Percentiles rank a stretch among this genome's conserved stretches.
Conservation (phyloP, 768 basidiomycete species). For the Collybia sordida region DNA sequence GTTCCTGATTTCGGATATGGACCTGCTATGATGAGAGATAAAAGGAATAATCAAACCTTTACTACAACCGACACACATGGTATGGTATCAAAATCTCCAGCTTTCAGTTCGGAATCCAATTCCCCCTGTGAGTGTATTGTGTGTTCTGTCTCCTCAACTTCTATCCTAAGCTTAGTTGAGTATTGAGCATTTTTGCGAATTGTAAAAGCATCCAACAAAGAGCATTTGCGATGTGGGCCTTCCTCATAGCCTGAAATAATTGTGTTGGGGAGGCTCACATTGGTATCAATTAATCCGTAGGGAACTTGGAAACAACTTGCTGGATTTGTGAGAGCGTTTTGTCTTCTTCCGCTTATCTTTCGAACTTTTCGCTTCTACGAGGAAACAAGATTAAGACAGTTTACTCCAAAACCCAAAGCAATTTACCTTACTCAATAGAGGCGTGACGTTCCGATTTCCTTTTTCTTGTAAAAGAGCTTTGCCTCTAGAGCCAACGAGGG, state of each 20-base stretch:
- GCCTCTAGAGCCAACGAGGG: constrained; percentile 34
- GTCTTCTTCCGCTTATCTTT: constrained; percentile 44
- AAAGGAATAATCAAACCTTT: constrained; percentile 30
- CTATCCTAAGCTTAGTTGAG: constrained; percentile 54
- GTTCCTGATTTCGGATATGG: constrained; percentile 31
- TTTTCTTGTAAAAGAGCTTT: constrained; percentile 32
- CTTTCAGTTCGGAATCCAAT: constrained; percentile 35
- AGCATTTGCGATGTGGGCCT: constrained; percentile 54
- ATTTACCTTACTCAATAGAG: constrained; percentile 35
- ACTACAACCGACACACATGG: constrained; percentile 44
- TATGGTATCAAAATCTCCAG: constrained; percentile 50
- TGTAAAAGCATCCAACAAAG: constrained; percentile 63
- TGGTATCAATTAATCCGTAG: constrained; percentile 35
- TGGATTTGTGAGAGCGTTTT: constrained; percentile 51
- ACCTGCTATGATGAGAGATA: neutral
- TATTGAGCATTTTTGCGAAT: constrained; percentile 54
- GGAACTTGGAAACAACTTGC: constrained; percentile 46
- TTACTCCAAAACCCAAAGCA: neutral
- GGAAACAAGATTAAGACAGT: neutral
- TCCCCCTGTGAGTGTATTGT: constrained; percentile 34
- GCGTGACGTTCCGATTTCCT: constrained; percentile 37
- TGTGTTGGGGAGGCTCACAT: constrained; percentile 44
- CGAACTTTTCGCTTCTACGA: constrained; percentile 56
- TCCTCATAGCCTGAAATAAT: constrained; percentile 60
- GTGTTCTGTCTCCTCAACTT: constrained; percentile 45